Percentiles rank a stretch among this genome's conserved stretches.
These are phyloP conservation scores for Macadamia integrifolia DNA, from an alignment of 164 flowering plant genomes.

Conservation along the genomic window DNA sequence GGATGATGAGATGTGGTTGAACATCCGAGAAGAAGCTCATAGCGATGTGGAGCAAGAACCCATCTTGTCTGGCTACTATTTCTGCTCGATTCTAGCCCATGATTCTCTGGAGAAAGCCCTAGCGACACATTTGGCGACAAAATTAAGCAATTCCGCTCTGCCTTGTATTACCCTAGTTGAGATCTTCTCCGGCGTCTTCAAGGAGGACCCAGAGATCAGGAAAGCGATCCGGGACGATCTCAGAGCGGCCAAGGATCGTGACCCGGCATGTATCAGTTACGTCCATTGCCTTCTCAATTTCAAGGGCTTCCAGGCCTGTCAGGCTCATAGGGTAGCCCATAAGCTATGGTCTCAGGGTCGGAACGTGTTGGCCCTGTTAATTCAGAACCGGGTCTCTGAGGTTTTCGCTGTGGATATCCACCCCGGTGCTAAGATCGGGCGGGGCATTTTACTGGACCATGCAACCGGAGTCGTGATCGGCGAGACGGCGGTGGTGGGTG, in stretches of 20 bases:
- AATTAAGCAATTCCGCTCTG: conserved; percentile 36
- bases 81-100: conserved; percentile 38
- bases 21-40: conserved; percentile 51
- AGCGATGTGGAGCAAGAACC: conserved; percentile 50
- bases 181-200: conserved; percentile 35
- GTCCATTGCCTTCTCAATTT: conserved; percentile 66
- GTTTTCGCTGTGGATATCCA: conserved; percentile 76
- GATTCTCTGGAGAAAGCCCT: conserved; percentile 46
- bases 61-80: conserved; percentile 39
- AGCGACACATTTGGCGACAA: conserved; percentile 42
- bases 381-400: conserved; percentile 69
- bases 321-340: conserved; percentile 65
- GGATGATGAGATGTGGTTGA: conserved; percentile 35
- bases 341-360: conserved; percentile 54
- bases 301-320: conserved; percentile 74
- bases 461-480: conserved; percentile 82
- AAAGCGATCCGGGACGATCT: conserved; percentile 43
- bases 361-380: conserved; percentile 38
- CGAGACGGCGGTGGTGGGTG: conserved; percentile 70
- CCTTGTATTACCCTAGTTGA: conserved; percentile 35
- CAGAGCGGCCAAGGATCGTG: conserved; percentile 60
- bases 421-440: conserved; percentile 72
- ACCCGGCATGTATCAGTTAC: conserved; percentile 67
- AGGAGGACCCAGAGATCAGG: conserved; percentile 31
- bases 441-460: conserved; percentile 67